These are phyloP conservation scores for Gymnopus androsaceus DNA, from an alignment of 1,284 basidiomycete species.

Conservation along the genomic window DNA sequence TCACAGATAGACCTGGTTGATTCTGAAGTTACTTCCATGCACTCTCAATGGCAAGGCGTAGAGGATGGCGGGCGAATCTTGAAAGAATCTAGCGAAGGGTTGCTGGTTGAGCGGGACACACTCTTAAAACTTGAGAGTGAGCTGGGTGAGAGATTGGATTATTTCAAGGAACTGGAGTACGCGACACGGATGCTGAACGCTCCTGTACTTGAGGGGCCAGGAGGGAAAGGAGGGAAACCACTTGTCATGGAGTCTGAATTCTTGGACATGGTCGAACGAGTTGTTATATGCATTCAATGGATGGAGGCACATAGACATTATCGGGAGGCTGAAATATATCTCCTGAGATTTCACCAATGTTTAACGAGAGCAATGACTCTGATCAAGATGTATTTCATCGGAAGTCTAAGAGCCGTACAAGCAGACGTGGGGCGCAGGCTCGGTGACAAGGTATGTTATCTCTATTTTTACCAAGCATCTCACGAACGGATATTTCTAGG, in stretches of 20 bases:
- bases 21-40: constrained; percentile 75
- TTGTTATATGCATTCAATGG: constrained; percentile 91
- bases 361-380: constrained; percentile 95
- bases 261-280: constrained; percentile 89
- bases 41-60: constrained; percentile 80
- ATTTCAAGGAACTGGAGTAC: constrained; percentile 89
- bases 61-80: constrained; percentile 86
- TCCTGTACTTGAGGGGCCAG: constrained; percentile 45
- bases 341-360: constrained; percentile 93
- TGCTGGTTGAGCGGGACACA: constrained; percentile 86
- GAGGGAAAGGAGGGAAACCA: constrained; percentile 42
- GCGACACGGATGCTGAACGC: constrained; percentile 91
- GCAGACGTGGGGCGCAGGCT: constrained; percentile 74
- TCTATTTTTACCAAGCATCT: background rate
- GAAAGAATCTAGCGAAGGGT: constrained; percentile 86
- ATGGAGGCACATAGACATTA: constrained; percentile 84
- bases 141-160: constrained; percentile 77
- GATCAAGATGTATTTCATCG: constrained; percentile 92
- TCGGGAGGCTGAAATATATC: constrained; percentile 87
- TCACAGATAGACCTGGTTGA: constrained; percentile 73
- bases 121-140: constrained; percentile 78
- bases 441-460: constrained; percentile 61
- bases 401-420: constrained; percentile 73
- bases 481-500: constrained; percentile 40
- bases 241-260: constrained; percentile 89